Evolutionary conservation across 2,329 filamentous ascomycete species (phyloP), one percentile per base, ranked within the genome.

Genomic region (Scytalidium sp.): DNA sequence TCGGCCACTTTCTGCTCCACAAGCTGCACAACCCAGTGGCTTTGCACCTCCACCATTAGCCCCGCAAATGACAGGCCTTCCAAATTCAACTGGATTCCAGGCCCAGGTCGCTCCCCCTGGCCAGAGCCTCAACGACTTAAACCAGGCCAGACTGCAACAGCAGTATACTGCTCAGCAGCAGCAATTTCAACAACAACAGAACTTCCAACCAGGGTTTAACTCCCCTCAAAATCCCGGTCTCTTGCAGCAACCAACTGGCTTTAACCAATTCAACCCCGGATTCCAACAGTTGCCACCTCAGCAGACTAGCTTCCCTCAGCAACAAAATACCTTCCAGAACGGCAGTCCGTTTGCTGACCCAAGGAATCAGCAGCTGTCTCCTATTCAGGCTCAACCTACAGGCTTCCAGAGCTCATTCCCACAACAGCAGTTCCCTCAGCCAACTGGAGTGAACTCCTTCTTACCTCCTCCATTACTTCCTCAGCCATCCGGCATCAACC

Each of bases 1-100:
- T 46, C 81, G 94, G 53, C 87, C 94, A 7, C 78, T 94, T 11
- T 97, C 93, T 39, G 93, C 94, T 36, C 93, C 94, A 21, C 88
- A 90, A 65, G 88, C 90, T 47, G 86, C 82, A 45, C 87, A 87
- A 63, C 83, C 84, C 42, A 91, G 79, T 67, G 79, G 76, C 3
- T 94, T 95, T 66, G 80, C 80, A 7, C 81, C 87, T 17, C 83
- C 89, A 45, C 84, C 89, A 15, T 70, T 97, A 58, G 86, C 92
- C 65, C 84, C 90, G 46, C 93, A 97, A 65, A 81, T 92, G 68
- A 97, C 94, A 4, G 91, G 93, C 8, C 76, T 80, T 47, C 64
- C 59, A 55, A 67, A 66, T 27, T 70, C 68, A 53, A 69, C 56
- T 51, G 59, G 78, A 47, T 78, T 80, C 56, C 81, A 83, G 62